Conservation (phyloP, 305 asterid genomes). For the Solanum hybrid region DNA sequence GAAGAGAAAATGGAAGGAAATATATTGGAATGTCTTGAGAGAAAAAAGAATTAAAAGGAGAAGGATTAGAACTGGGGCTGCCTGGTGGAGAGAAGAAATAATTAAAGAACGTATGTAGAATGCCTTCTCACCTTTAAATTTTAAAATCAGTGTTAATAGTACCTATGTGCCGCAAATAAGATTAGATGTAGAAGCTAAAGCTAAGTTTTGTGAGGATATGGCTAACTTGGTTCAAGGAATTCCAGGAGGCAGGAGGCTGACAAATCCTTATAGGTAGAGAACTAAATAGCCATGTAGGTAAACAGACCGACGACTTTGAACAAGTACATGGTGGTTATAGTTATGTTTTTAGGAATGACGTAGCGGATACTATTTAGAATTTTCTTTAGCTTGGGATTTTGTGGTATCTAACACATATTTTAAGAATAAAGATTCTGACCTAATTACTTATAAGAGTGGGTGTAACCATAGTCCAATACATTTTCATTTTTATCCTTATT, state of each 20-base stretch:
- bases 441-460: neutral
- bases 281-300: neutral
- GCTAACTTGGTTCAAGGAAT: neutral
- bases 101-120: neutral
- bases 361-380: neutral
- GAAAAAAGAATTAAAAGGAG: neutral
- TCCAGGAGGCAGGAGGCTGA: neutral
- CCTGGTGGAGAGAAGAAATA: neutral
- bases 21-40: neutral
- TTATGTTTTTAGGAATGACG: neutral
- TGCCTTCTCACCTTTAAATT: neutral
- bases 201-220: neutral
- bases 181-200: neutral
- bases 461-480: neutral
- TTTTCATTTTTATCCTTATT: neutral
- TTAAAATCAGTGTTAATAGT: neutral
- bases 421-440: neutral
- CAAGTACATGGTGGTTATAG: neutral
- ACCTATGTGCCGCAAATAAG: neutral
- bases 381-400: neutral
- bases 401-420: neutral
- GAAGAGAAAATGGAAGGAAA: conserved; percentile 1
- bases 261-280: neutral
- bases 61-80: neutral
- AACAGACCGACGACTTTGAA: neutral